Evolutionary conservation across 192 early-diverging fungal genomes (phyloP).

Genomic region (Physocladia obscura): DNA sequence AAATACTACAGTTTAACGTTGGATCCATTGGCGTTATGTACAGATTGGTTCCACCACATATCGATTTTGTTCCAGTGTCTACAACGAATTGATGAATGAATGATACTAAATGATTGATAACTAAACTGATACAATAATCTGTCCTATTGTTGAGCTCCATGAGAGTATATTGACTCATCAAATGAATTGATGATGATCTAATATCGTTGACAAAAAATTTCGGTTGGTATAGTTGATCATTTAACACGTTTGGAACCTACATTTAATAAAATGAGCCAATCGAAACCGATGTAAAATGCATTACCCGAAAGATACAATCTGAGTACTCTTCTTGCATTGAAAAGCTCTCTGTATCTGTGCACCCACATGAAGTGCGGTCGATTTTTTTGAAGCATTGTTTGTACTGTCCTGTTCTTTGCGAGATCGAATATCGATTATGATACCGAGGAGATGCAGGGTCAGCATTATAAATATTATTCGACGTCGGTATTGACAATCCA

Average conservation of each 20-base stretch:
- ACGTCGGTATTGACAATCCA: slow-evolving; percentile 21
- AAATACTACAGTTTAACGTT: not conserved
- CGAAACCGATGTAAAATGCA: not conserved
- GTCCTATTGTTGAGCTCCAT: slow-evolving; percentile 30
- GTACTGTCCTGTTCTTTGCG: slow-evolving; percentile 20
- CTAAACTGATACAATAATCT: slow-evolving; percentile 24
- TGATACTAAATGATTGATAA: not conserved
- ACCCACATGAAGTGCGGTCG: slow-evolving; percentile 4
- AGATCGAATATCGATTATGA: slow-evolving; percentile 20
- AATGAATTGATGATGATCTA: not conserved
- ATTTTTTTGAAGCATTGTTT: slow-evolving; percentile 16
- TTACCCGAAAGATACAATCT: slow-evolving; percentile 28
- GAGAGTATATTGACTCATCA: slow-evolving; percentile 9
- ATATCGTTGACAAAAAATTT: not conserved
- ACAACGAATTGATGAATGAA: not conserved
- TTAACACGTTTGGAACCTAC: slow-evolving; percentile 18
- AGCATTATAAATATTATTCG: slow-evolving; percentile 26
- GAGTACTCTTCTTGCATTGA: slow-evolving; percentile 9
- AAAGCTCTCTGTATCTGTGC: not conserved
- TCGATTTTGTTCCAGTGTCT: slow-evolving; percentile 6
- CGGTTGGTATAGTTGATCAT: slow-evolving; percentile 20
- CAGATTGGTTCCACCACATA: not conserved
- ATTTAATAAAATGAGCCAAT: not conserved
- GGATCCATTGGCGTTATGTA: slow-evolving; percentile 20
- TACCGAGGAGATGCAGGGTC: slow-evolving; percentile 22